phyloP scores from a whole-genome alignment of 768 basidiomycete species.

The Leccinum subtestaceum region DNA sequence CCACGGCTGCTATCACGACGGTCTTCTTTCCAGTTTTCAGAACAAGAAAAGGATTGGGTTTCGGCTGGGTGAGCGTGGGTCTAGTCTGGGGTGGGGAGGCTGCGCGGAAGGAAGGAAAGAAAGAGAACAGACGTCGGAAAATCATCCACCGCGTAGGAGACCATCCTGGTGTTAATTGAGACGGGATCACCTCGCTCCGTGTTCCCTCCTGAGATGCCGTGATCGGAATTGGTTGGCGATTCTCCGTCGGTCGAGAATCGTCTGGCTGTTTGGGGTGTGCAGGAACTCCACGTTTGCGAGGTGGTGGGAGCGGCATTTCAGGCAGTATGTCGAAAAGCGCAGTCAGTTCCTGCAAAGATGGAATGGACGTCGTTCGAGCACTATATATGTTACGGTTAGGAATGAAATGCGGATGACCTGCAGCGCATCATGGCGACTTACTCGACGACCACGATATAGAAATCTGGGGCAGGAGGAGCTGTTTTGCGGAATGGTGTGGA shows the following conservation, averaged over 20 bases:
- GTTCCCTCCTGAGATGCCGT: slow-evolving; percentile 5
- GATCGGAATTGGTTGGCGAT: slow-evolving; percentile 4
- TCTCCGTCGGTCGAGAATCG: neutral
- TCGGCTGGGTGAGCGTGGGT: slow-evolving; percentile 32
- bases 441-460: slow-evolving; percentile 84
- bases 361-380: slow-evolving; percentile 79
- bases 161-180: slow-evolving; percentile 1
- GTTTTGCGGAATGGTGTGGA: slow-evolving; percentile 80
- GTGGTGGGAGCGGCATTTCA: slow-evolving; percentile 56
- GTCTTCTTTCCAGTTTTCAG: slow-evolving; percentile 83
- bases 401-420: neutral
- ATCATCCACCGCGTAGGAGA: neutral
- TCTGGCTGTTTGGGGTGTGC: slow-evolving; percentile 3
- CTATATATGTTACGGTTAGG: slow-evolving; percentile 39
- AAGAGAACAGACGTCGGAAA: slow-evolving; percentile 6
- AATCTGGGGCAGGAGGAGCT: slow-evolving; percentile 77
- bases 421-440: slow-evolving; percentile 36
- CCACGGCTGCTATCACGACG: slow-evolving; percentile 83
- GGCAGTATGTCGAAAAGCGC: slow-evolving; percentile 71
- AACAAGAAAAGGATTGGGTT: slow-evolving; percentile 71
- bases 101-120: slow-evolving; percentile 5
- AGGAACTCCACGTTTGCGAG: slow-evolving; percentile 37
- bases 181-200: neutral
- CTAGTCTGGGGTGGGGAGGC: slow-evolving; percentile 18
- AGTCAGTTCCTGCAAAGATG: slow-evolving; percentile 73